Base-by-base conservation (phyloP, 179 eudicot species). In the Beta corolliflora region DNA sequence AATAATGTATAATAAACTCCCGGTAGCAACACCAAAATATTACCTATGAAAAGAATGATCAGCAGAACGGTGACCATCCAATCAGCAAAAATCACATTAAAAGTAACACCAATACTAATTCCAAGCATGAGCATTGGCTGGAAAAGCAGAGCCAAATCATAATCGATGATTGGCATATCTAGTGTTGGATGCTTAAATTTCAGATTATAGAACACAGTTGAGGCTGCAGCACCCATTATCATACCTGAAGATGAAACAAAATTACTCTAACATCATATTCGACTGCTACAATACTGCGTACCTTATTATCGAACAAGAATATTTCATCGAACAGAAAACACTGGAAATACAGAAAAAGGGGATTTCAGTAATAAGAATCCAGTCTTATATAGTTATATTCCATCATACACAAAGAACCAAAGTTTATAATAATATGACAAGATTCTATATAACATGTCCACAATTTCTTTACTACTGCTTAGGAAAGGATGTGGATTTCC, bases 51-150 rank as follows among this genome's bases (percentile, higher is more conserved):
- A 41, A 94, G 91, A 72, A 93, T 41, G 48, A 94, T 93, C 61
- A 94, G 89, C 71, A 94, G 86, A 79, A 93, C 87, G 10, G 97
- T 93, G 81, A 94, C 93, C 98, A 94, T 93, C 98, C 98, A 94
- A 73, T 94, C 97, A 29, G 98, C 94, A 80, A 94, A 93, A 53
- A 93, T 75, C 59, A 93, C 98, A 84, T 93, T 94, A 83, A 91
- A 93, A 66, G 95, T 81, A 77, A 93, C 96, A 55, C 98, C 97
- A 55, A 94, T 90, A 65, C 98, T 94, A 73, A 94, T 90, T 46
- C 98, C 97, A 9, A 93, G 85, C 97, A 93, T 91, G 50, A 93
- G 93, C 97, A 93, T 91, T 19, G 97, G 97, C 72, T 93, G 97
- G 73, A 93, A 80, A 45, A 93, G 95, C 58, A 93, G 78, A 23